Evolutionary conservation across 345 rosid species (phyloP).

Genomic region (Isatis tinctoria): DNA sequence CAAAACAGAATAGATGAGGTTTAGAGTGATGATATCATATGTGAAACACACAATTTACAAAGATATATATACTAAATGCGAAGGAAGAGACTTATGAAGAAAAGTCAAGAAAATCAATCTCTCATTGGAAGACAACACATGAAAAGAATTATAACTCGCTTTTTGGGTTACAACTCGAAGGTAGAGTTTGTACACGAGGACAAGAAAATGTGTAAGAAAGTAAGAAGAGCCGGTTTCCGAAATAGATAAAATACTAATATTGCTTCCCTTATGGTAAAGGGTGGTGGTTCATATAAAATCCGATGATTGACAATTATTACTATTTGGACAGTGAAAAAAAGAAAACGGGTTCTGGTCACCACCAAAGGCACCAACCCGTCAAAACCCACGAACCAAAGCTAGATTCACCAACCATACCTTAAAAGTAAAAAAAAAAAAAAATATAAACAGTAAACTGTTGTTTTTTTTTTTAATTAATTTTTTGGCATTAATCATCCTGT

Average conservation of each 20-base stretch:
- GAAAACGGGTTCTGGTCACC: background rate
- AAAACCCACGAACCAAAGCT: constrained; percentile 18
- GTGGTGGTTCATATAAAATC: background rate
- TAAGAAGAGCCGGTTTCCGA: background rate
- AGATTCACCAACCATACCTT: background rate
- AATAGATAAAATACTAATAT: background rate
- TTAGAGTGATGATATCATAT: background rate
- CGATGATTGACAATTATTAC: background rate
- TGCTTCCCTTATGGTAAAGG: background rate
- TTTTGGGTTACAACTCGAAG: background rate
- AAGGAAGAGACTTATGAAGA: background rate
- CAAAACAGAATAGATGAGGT: too few species aligned
- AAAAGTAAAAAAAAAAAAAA: background rate
- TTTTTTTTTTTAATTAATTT: background rate
- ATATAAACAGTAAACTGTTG: background rate
- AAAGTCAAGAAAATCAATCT: background rate
- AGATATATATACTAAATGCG: background rate
- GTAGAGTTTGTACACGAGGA: background rate
- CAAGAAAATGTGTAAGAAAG: too few species aligned
- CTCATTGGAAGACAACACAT: background rate
- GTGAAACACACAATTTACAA: background rate
- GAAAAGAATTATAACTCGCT: too few species aligned
- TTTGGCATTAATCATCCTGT: background rate
- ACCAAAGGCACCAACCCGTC: constrained; percentile 21
- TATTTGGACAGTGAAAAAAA: background rate